phyloP scores from a whole-genome alignment of 768 basidiomycete genomes.

The Lactarius trivialis region DNA sequence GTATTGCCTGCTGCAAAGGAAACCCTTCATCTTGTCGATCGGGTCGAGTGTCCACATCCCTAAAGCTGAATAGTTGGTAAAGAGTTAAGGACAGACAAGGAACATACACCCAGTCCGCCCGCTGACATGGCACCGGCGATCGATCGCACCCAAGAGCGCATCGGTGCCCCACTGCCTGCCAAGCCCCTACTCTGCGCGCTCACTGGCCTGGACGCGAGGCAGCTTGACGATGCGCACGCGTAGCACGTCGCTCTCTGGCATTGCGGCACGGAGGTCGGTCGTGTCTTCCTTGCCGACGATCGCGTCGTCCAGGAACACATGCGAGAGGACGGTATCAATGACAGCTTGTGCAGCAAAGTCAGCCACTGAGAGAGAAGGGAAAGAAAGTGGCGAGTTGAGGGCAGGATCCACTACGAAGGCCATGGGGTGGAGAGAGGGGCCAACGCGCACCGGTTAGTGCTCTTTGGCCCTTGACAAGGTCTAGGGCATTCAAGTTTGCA shows the following conservation, averaged over 20 bases:
- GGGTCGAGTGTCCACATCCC: too few relatives aligned
- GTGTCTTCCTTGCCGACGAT: constrained; percentile 97
- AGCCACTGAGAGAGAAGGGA: too few relatives aligned
- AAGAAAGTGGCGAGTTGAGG: too few relatives aligned
- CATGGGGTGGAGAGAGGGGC: too few relatives aligned
- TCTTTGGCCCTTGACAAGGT: too few relatives aligned
- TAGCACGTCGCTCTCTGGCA: constrained; percentile 33
- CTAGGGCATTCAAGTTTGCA: too few relatives aligned
- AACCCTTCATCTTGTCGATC: too few relatives aligned
- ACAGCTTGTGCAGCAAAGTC: constrained; percentile 94
- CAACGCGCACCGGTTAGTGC: too few relatives aligned
- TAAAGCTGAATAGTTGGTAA: too few relatives aligned
- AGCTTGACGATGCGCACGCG: constrained; percentile 61
- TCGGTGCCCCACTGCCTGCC: constrained; percentile 51
- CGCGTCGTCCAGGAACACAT: constrained; percentile 75
- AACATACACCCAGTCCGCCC: constrained; percentile 63
- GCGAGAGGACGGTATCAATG: constrained; percentile 70
- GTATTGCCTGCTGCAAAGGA: too few relatives aligned
- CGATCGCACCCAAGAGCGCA: constrained; percentile 73
- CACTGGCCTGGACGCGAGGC: constrained; percentile 40
- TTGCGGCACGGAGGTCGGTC: constrained; percentile 51
- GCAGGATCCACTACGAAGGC: too few relatives aligned
- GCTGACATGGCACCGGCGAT: constrained; percentile 70
- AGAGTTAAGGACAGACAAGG: too few relatives aligned
- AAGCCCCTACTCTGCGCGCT: constrained; percentile 64